Evolutionary conservation across 2,329 filamentous ascomycete species (phyloP).

Genomic region (Phaeophleospora eucalypticola): DNA sequence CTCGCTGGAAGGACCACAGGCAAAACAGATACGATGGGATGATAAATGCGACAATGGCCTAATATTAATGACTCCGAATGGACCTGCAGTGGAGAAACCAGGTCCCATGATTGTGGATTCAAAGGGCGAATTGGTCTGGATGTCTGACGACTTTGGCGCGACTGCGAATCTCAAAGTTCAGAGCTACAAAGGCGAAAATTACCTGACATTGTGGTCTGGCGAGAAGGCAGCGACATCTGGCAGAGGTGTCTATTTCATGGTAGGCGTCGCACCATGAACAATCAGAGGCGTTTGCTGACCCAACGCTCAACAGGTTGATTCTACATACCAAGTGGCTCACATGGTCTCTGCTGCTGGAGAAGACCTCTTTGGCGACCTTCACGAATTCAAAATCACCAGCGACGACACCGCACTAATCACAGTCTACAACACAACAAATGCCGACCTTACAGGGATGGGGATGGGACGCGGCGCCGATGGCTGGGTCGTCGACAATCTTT

Average conservation of each 20-base stretch:
- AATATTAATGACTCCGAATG: slow-evolving; percentile 30
- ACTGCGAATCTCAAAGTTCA: slow-evolving; percentile 34
- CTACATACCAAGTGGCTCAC: slow-evolving; percentile 24
- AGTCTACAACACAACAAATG: slow-evolving; percentile 37
- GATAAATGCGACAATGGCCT: slow-evolving; percentile 28
- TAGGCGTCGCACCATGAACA: slow-evolving; percentile 2
- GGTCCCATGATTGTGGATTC: slow-evolving; percentile 36
- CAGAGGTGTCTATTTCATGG: slow-evolving; percentile 34
- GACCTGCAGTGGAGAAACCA: slow-evolving; percentile 25
- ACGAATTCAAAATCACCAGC: slow-evolving; percentile 43
- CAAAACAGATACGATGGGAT: slow-evolving; percentile 29
- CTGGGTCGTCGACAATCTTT: slow-evolving; percentile 43
- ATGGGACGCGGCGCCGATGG: slow-evolving; percentile 28
- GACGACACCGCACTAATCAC: slow-evolving; percentile 43
- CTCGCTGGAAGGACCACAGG: slow-evolving; percentile 24
- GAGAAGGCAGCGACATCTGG: slow-evolving; percentile 33
- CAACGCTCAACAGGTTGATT: slow-evolving; percentile 18
- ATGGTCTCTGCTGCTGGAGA: slow-evolving; percentile 30
- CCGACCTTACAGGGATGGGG: slow-evolving; percentile 25
- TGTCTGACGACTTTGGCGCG: slow-evolving; percentile 27
- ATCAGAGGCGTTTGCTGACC: neutral
- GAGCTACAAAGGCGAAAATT: slow-evolving; percentile 33
- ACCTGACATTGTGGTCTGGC: slow-evolving; percentile 40
- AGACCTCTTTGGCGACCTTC: slow-evolving; percentile 36
- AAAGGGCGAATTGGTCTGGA: slow-evolving; percentile 34